Evolutionary conservation across 768 basidiomycete species (phyloP).

Genomic region (Tulasnella sp.): DNA sequence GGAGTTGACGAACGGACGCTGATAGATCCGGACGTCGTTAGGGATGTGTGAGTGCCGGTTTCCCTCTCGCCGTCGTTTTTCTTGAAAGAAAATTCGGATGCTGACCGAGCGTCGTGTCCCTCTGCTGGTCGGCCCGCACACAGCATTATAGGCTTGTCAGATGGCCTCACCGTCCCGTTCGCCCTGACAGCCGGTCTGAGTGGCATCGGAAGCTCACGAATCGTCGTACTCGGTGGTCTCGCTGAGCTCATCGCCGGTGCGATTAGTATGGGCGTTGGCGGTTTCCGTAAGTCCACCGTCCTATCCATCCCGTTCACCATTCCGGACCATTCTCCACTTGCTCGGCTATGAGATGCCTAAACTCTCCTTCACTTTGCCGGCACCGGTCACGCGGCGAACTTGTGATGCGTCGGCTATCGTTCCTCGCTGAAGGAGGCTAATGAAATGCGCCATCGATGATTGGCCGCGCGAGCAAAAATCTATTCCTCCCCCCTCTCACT

Average conservation of each 20-base stretch:
- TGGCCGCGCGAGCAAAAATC: background rate
- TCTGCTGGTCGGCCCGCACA: background rate
- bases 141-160: slow-evolving; percentile 86
- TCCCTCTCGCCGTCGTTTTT: slow-evolving; percentile 17
- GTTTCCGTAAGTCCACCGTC: slow-evolving; percentile 54
- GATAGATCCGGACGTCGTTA: slow-evolving; percentile 80
- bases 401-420: background rate
- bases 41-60: slow-evolving; percentile 64
- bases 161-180: slow-evolving; percentile 88
- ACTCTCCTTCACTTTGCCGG: background rate
- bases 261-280: slow-evolving; percentile 97
- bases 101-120: background rate
- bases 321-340: background rate
- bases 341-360: background rate
- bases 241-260: slow-evolving; percentile 96
- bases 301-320: background rate
- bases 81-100: background rate
- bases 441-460: background rate
- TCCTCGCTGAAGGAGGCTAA: background rate
- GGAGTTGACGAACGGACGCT: slow-evolving; percentile 73
- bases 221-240: slow-evolving; percentile 92
- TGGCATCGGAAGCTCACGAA: slow-evolving; percentile 78
- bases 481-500: background rate
- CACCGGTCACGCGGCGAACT: background rate
- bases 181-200: slow-evolving; percentile 86